Evolutionary conservation across 805 yeast species (phyloP), one percentile per base, ranked within the genome.

Genomic region (Pichia rugopelliculosa): DNA sequence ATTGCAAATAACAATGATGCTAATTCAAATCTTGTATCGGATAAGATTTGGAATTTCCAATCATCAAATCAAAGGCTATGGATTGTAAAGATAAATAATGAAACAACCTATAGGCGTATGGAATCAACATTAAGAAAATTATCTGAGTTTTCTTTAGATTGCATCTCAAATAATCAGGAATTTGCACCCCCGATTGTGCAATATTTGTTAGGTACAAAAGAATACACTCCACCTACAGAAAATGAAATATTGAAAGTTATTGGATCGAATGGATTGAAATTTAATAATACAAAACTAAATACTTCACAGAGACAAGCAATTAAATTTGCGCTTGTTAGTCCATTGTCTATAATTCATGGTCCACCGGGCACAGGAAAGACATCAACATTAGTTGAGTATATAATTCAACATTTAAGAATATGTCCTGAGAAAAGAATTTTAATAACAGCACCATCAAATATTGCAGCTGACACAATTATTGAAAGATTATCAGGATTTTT

Each of bases 381-480:
- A 0, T 83, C 82, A 53, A 90, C 97, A 0, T 57, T 91, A 6
- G 80, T 90, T 10, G 97, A 91, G 58, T 67, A 87, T 8, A 81
- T 89, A 34, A 76, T 84, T 44, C 96, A 90, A 59, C 68, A 88
- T 44, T 72, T 79, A 1, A 55, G 53, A 17, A 18, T 46, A 10
- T 42, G 50, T 6, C 58, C 58, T 6, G 56, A 61, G 15, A 55
- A 53, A 21, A 64, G 89, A 40, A 81, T 91, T 0, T 68, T 91
- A 25, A 90, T 91, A 0, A 90, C 97, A 67, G 97, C 96, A 0
- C 96, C 98, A 0, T 89, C 97, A 0, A 91, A 91, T 61, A 82
- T 89, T 15, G 80, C 96, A 1, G 95, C 90, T 1, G 98, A 91
- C 62, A 91, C 95, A 0, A 84, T 91, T 15, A 65, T 90, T 42